Conservation (phyloP, 768 basidiomycete genomes). For the Rhodotorula sphaerocarpa region DNA sequence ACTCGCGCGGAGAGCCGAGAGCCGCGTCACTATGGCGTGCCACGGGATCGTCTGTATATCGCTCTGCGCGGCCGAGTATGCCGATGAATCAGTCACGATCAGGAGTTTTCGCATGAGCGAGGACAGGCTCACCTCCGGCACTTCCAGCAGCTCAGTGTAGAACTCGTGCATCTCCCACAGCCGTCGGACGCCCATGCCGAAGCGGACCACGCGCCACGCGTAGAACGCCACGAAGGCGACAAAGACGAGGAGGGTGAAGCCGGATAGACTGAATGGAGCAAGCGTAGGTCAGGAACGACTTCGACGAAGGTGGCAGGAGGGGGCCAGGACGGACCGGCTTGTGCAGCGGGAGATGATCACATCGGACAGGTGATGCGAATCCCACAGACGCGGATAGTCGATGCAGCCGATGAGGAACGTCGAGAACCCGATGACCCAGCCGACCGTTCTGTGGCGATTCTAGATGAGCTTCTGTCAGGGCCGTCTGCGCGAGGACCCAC, state of each 20-base stretch:
- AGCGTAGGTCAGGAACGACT: no score
- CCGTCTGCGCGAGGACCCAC: conserved; percentile 43
- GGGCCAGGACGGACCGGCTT: conserved; percentile 71
- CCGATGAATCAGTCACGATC: conserved; percentile 21
- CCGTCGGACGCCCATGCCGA: conserved; percentile 63
- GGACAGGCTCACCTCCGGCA: conserved; percentile 67
- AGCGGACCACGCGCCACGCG: conserved; percentile 74
- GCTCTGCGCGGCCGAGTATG: conserved; percentile 55
- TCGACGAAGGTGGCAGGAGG: conserved; percentile 39
- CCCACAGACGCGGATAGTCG: conserved; percentile 73
- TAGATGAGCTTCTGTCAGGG: conserved; percentile 25
- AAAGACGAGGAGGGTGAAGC: conserved; percentile 64
- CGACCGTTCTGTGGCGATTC: conserved; percentile 63
- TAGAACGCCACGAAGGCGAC: conserved; percentile 79
- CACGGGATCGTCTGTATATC: conserved; percentile 98
- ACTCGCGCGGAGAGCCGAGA: conserved; percentile 78
- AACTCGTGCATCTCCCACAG: conserved; percentile 91
- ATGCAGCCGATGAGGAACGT: conserved; percentile 92
- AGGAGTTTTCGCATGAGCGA: neutral
- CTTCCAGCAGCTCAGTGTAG: conserved; percentile 82
- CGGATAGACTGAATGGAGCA: conserved; percentile 11
- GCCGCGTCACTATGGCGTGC: conserved; percentile 85
- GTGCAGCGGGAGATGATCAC: conserved; percentile 76
- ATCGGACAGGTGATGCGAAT: conserved; percentile 63
- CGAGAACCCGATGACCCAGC: conserved; percentile 96